phyloP scores from a whole-genome alignment of 1,139 yeast genomes.

The Yamadazyma siamensis region DNA sequence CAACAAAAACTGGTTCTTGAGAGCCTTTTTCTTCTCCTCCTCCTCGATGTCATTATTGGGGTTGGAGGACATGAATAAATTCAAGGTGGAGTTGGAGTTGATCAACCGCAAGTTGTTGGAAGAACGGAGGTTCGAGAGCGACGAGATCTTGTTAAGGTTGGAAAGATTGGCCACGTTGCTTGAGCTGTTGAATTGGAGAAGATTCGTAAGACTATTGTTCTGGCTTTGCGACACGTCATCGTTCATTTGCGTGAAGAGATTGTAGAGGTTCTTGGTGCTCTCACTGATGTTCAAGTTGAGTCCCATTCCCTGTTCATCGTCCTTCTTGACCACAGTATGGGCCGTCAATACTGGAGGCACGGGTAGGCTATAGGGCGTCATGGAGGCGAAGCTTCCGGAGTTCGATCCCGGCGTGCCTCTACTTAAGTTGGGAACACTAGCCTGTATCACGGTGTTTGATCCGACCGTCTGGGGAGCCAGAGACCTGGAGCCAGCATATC shows the following conservation, averaged over 20 bases:
- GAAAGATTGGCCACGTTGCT: slow-evolving; percentile 4
- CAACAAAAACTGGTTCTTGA: slow-evolving; percentile 12
- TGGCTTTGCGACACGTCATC: slow-evolving; percentile 21
- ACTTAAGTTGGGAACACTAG: too few relatives aligned
- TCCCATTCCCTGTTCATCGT: slow-evolving; percentile 5
- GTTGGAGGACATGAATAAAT: slow-evolving; percentile 10
- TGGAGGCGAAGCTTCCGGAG: slow-evolving; percentile 16
- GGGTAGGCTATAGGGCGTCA: slow-evolving; percentile 17
- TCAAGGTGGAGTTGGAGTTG: slow-evolving; percentile 14
- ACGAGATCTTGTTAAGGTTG: slow-evolving; percentile 13
- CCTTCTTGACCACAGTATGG: slow-evolving; percentile 11
- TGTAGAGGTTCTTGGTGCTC: slow-evolving; percentile 25
- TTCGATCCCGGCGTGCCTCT: too few relatives aligned
- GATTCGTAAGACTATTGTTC: slow-evolving; percentile 25
- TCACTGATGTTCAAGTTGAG: slow-evolving; percentile 18
- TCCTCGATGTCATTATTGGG: slow-evolving; percentile 4
- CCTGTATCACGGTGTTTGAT: too few relatives aligned
- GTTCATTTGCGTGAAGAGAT: slow-evolving; percentile 27
- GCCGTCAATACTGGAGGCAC: slow-evolving; percentile 17
- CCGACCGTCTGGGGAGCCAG: too few relatives aligned
- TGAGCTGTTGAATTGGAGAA: slow-evolving; percentile 21
- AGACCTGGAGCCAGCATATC: too few relatives aligned
- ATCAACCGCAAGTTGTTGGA: slow-evolving; percentile 11
- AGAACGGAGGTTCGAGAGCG: slow-evolving; percentile 13
- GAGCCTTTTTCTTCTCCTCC: slow-evolving; percentile 7